Evolutionary conservation across 2,329 filamentous ascomycete species (phyloP).

Genomic region (Colletotrichum eremochloae): DNA sequence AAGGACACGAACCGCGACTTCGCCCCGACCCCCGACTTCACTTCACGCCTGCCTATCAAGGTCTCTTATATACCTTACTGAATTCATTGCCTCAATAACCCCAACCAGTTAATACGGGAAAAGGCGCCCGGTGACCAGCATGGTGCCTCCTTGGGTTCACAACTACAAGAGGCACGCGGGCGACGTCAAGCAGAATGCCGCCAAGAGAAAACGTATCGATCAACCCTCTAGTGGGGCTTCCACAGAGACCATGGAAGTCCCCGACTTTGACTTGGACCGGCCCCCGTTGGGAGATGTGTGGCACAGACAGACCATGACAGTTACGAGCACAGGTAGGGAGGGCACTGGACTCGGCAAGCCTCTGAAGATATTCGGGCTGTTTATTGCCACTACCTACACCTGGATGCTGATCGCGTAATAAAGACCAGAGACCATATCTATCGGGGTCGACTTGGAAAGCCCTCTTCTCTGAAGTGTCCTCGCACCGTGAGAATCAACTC

Average conservation of each 20-base stretch:
- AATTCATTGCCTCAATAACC: not conserved
- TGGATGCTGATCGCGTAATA: not conserved
- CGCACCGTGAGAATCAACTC: not conserved
- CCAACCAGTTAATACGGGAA: not conserved
- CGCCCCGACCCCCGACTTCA: not conserved
- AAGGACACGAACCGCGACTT: not conserved
- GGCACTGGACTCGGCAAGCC: too few relatives aligned
- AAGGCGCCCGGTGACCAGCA: not conserved
- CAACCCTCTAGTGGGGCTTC: not conserved
- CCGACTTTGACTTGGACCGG: not conserved
- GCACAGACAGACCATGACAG: not conserved
- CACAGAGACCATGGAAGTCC: not conserved
- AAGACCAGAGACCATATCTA: not conserved
- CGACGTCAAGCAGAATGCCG: not conserved
- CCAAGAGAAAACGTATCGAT: constrained; percentile 4
- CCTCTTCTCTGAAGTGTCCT: not conserved
- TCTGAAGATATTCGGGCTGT: not conserved
- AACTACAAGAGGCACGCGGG: not conserved
- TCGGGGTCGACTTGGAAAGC: not conserved
- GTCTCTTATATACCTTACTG: too few relatives aligned
- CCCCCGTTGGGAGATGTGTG: not conserved
- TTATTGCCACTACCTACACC: too few relatives aligned
- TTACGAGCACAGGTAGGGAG: not conserved
- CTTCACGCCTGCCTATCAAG: not conserved
- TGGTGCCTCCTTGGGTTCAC: not conserved